Evolutionary conservation across 176 grass and related monocot genomes (phyloP), one percentile per base, ranked within the genome.

Genomic region (Miscanthus lutarioriparius): DNA sequence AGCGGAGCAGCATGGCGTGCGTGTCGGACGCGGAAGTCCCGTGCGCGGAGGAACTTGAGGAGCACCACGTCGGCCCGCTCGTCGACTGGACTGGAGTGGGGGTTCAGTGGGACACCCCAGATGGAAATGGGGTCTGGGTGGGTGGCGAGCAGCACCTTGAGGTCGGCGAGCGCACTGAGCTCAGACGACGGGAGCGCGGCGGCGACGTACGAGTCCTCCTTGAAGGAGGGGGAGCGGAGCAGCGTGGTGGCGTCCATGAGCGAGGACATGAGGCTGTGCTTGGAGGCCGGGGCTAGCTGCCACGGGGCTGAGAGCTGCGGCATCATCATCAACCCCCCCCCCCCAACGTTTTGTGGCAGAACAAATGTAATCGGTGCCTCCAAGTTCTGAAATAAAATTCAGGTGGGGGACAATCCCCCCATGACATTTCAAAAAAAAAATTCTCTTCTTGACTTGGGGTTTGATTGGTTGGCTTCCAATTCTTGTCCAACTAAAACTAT

Each of bases 161-260:
- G 91, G 58, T 95, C 96, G 49, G 90, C 80, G n/a, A 98, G 93
- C 4, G 96, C 73, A 78, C 86, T 90, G 58, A 89, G 83, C 85
- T 98, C 96, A 1, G 85, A 79, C 0, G 89, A 12, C 35, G 92
- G 92, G 40, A 98, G 96, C 37, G 82, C 84, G 23, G 96, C 87
- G 25, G 86, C 87, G 28, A 93, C 83, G 89, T 98, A 98, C 10
- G 96, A 91, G 87, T 98, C 96, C 88, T 98, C 96, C 84, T 92
- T 92, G 91, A 92, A 95, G 80, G 96, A 98, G n/a, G 83, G 5
- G 28, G 91, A 81, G 0, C 91, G 91, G 56, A 87, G 77, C 51
- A 95, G 80, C 16, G 89, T 79, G 4, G 91, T 90, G 54, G 89
- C 92, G 32, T 95, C 95, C 87, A 95, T 93, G 28, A 98, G 93